Conservation (phyloP, 179 eudicot genomes). For the Vitellaria paradoxa region DNA sequence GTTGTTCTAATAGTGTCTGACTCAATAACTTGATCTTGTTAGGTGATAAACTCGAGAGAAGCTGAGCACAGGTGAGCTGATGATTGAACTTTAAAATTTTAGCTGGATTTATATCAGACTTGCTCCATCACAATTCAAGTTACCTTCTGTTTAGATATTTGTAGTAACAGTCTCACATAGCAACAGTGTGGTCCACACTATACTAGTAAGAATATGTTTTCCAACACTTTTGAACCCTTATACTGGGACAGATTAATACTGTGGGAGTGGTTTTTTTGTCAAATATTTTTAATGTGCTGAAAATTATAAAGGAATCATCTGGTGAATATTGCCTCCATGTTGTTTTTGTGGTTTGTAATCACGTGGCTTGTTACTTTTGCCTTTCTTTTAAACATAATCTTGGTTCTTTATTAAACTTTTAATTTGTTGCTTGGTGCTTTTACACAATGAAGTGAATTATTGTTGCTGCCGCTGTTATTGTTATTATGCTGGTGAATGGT, state of each 20-base stretch:
- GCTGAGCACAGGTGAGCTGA: slow-evolving; percentile 61
- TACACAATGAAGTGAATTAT: too few relatives aligned
- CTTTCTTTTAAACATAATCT: too few relatives aligned
- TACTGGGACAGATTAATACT: not conserved
- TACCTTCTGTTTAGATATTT: not conserved
- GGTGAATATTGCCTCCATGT: too few relatives aligned
- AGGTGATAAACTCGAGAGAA: slow-evolving; percentile 58
- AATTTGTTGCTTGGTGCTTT: too few relatives aligned
- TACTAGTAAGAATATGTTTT: not conserved
- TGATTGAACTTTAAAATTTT: slow-evolving; percentile 14
- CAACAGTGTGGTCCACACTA: not conserved
- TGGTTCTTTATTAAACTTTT: too few relatives aligned
- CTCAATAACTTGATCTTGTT: slow-evolving; percentile 16
- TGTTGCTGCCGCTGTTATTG: too few relatives aligned
- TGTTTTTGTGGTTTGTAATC: too few relatives aligned
- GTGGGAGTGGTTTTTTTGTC: not conserved
- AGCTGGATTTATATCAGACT: not conserved
- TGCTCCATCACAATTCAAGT: not conserved
- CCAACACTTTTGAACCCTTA: not conserved
- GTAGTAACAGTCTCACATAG: too few relatives aligned
- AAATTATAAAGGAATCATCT: too few relatives aligned
- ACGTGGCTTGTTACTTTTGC: too few relatives aligned
- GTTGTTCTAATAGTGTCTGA: not conserved
- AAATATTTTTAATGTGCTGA: too few relatives aligned
- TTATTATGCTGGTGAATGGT: too few relatives aligned